Conservation (phyloP, 1,284 basidiomycete species). For the Microbotryomycetes sp. region DNA sequence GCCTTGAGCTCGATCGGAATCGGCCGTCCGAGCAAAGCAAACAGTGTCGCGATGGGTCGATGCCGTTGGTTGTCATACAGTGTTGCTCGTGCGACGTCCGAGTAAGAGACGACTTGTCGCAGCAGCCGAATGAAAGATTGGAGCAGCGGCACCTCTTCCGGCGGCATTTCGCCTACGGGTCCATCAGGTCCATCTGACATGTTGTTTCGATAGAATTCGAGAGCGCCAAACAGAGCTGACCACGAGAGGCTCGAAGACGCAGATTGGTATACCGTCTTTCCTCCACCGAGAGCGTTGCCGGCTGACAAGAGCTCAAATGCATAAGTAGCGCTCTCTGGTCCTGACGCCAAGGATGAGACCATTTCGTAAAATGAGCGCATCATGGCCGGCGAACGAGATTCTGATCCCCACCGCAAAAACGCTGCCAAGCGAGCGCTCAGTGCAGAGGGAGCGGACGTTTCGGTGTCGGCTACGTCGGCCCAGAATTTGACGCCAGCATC, state of each 20-base stretch:
- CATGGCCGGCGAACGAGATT: conserved; percentile 63
- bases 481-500: conserved; percentile 78
- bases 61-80: conserved; percentile 66
- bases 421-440: conserved; percentile 57
- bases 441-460: conserved; percentile 29
- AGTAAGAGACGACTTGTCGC: conserved; percentile 68
- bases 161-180: conserved; percentile 48
- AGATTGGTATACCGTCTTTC: conserved; percentile 34
- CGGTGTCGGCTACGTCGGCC: conserved; percentile 52
- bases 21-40: conserved; percentile 68
- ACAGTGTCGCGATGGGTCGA: conserved; percentile 63
- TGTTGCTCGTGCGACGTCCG: conserved; percentile 67
- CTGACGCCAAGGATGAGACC: conserved; percentile 74
- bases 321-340: conserved; percentile 71
- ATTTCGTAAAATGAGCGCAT: conserved; percentile 77
- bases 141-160: conserved; percentile 68
- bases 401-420: conserved; percentile 79
- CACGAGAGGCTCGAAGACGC: conserved; percentile 39
- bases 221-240: conserved; percentile 51
- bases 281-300: conserved; percentile 29
- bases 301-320: conserved; percentile 67
- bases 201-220: conserved; percentile 50
- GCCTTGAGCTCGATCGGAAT: conserved; percentile 89
- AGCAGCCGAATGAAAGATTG: conserved; percentile 75
- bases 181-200: conserved; percentile 34